Conservation (phyloP, 805 yeast genomes). For the Spathaspora sp. region DNA sequence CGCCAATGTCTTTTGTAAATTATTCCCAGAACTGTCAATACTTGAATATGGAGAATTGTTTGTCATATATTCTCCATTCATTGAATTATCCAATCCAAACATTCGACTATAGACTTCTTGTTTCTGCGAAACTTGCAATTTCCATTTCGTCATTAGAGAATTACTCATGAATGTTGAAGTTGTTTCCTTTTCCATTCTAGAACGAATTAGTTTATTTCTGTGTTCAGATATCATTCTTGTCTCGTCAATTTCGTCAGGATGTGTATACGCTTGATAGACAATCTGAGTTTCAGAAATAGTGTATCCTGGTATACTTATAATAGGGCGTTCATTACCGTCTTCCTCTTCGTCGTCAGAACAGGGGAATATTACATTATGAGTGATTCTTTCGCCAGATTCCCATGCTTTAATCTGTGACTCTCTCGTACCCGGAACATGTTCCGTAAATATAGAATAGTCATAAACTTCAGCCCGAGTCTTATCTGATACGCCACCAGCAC, state of each 20-base stretch:
- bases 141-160: slow-evolving; percentile 31
- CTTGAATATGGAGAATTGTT: slow-evolving; percentile 38
- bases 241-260: not conserved
- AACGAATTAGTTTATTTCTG: not conserved
- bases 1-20: slow-evolving; percentile 34
- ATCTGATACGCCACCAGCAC: not conserved
- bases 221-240: not conserved
- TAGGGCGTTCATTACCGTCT: slow-evolving; percentile 8
- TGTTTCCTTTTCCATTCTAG: not conserved
- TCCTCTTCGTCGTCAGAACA: slow-evolving; percentile 11
- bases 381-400: slow-evolving; percentile 42
- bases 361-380: slow-evolving; percentile 33
- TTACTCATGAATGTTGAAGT: slow-evolving; percentile 8
- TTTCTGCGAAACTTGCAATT: slow-evolving; percentile 37
- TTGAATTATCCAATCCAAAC: slow-evolving; percentile 35
- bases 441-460: slow-evolving; percentile 35
- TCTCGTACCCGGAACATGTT: slow-evolving; percentile 31
- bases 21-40: slow-evolving; percentile 28
- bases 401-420: slow-evolving; percentile 42
- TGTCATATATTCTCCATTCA: slow-evolving; percentile 38
- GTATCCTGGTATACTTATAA: slow-evolving; percentile 37
- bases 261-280: slow-evolving; percentile 13
- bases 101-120: slow-evolving; percentile 34
- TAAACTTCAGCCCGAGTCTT: slow-evolving; percentile 12
- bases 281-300: slow-evolving; percentile 31